These are phyloP conservation scores for Copromyces sp. DNA, from an alignment of 495 filamentous ascomycete species.

Conservation along the genomic window DNA sequence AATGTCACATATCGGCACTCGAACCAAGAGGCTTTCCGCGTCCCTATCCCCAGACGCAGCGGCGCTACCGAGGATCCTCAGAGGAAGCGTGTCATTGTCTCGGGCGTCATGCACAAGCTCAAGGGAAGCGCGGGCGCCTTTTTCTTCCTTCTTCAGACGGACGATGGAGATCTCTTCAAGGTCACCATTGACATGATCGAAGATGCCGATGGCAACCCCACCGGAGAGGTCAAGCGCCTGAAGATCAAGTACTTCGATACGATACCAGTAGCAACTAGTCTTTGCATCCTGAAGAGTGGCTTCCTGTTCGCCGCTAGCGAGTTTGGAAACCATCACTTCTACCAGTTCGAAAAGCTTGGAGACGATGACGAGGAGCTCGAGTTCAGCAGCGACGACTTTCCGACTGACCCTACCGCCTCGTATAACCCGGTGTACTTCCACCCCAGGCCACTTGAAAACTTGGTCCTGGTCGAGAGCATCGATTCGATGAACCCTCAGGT, in stretches of 20 bases:
- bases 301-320: constrained; percentile 92
- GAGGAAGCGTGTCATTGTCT: constrained; percentile 72
- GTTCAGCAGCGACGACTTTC: constrained; percentile 73
- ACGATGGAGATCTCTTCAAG: constrained; percentile 97
- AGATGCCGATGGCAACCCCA: constrained; percentile 66
- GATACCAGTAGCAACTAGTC: constrained; percentile 71
- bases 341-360: constrained; percentile 96
- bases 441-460: constrained; percentile 65
- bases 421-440: constrained; percentile 77
- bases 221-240: constrained; percentile 66
- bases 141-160: constrained; percentile 91
- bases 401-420: constrained; percentile 55
- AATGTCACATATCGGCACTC: constrained; percentile 91
- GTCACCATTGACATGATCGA: constrained; percentile 85
- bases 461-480: constrained; percentile 76
- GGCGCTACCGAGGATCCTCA: constrained; percentile 88
- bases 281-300: constrained; percentile 90
- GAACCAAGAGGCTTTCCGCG: constrained; percentile 79
- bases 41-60: constrained; percentile 76
- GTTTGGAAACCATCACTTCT: constrained; percentile 87
- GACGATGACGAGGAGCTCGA: constrained; percentile 87
- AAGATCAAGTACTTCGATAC: constrained; percentile 99
- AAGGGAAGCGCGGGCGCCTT: constrained; percentile 73
- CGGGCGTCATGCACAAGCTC: constrained; percentile 94
- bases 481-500: constrained; percentile 84